A percentile compares a stretch with the other conserved stretches of the same genome.
Evolutionary conservation across 257 asterid genomes (phyloP).

Genomic region (Haberlea rhodopensis): DNA sequence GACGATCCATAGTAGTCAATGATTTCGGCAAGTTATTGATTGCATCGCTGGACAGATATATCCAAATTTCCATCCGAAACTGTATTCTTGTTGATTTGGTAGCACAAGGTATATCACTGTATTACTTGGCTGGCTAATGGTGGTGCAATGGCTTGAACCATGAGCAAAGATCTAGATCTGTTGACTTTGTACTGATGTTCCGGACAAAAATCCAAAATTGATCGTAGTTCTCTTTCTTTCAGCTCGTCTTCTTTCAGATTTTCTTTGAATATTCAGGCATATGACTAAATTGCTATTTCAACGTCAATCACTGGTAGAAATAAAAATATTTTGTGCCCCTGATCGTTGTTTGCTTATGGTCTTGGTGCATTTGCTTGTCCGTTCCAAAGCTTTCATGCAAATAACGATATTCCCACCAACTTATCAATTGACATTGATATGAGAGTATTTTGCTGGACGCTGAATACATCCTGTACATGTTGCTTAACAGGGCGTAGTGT

Average conservation of each 20-base stretch:
- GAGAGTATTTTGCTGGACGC: background rate
- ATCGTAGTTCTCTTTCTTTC: slow-evolving; percentile 17
- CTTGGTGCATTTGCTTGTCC: background rate
- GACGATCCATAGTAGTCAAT: slow-evolving; percentile 12
- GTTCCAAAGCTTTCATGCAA: background rate
- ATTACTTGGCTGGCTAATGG: slow-evolving; percentile 7
- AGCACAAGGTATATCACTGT: background rate
- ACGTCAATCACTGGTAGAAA: background rate
- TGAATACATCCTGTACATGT: background rate
- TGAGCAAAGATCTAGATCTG: slow-evolving; percentile 3
- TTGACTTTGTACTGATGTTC: slow-evolving; percentile 9
- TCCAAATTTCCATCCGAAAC: slow-evolving; percentile 20
- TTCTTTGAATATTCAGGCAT: background rate
- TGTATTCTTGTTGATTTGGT: slow-evolving; percentile 21
- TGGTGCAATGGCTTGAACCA: slow-evolving; percentile 1
- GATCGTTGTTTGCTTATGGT: background rate
- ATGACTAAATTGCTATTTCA: background rate
- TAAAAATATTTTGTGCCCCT: background rate
- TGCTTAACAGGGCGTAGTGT: slow-evolving; percentile 74
- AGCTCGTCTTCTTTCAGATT: background rate
- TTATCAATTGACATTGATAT: background rate
- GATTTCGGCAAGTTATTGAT: slow-evolving; percentile 22
- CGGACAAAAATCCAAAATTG: background rate
- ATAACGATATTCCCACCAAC: background rate
- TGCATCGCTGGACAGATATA: background rate